phyloP scores from a whole-genome alignment of 2,329 filamentous ascomycete genomes.

The Fonsecaea multimorphosa region DNA sequence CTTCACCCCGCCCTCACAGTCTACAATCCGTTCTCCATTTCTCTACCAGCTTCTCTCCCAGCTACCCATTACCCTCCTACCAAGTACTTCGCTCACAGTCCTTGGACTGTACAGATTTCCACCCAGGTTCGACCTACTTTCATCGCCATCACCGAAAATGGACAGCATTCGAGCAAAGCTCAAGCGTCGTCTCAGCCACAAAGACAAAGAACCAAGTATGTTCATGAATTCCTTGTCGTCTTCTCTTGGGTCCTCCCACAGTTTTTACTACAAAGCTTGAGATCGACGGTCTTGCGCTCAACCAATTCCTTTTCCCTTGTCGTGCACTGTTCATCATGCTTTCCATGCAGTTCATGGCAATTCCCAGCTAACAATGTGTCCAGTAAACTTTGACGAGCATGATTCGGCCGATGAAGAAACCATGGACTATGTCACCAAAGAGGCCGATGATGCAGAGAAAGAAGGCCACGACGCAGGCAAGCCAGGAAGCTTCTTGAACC shows the following conservation, averaged over 20 bases:
- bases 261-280: background rate
- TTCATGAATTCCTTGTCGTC: background rate
- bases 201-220: slow-evolving; percentile 37
- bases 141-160: slow-evolving; percentile 15
- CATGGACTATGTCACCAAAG: slow-evolving; percentile 33
- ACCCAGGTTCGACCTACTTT: background rate
- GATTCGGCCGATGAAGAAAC: slow-evolving; percentile 39
- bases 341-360: background rate
- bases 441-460: slow-evolving; percentile 37
- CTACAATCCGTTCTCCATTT: background rate
- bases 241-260: background rate
- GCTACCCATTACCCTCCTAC: slow-evolving; percentile 1
- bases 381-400: slow-evolving; percentile 37
- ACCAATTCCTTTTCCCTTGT: background rate
- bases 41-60: slow-evolving; percentile 4
- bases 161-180: slow-evolving; percentile 37
- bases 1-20: slow-evolving; percentile 12
- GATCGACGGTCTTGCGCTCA: background rate
- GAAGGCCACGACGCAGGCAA: slow-evolving; percentile 34
- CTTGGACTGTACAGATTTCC: background rate
- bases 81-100: background rate
- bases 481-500: slow-evolving; percentile 38
- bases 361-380: background rate
- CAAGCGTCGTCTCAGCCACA: slow-evolving; percentile 39
- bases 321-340: background rate